Conservation (phyloP, 441 rosid genomes). For the Jatropha podagrica region DNA sequence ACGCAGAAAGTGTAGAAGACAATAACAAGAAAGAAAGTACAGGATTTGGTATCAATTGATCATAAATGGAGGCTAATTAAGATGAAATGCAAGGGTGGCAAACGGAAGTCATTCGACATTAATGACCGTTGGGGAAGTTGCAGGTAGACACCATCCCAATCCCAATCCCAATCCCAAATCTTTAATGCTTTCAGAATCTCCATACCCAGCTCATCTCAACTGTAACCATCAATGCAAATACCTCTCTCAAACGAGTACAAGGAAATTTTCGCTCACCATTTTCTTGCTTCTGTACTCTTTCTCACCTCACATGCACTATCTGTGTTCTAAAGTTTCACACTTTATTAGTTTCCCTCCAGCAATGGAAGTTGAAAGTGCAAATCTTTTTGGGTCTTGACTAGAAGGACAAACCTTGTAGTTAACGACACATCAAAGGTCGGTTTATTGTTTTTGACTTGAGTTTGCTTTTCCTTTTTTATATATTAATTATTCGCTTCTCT, state of each 20-base stretch:
- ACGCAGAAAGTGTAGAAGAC: too few species aligned
- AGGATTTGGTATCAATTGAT: neutral
- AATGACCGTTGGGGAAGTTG: conserved; percentile 51
- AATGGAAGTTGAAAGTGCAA: neutral
- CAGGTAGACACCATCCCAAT: too few species aligned
- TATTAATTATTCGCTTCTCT: neutral
- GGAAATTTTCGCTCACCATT: neutral
- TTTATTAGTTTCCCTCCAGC: conserved; percentile 16
- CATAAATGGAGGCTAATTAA: neutral
- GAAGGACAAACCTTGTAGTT: conserved; percentile 23
- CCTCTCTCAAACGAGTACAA: conserved; percentile 1
- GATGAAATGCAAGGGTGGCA: neutral
- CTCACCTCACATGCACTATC: conserved; percentile 22
- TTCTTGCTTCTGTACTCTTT: neutral
- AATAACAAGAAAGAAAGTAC: too few species aligned
- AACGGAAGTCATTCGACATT: conserved; percentile 22
- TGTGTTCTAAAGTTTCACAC: conserved; percentile 5
- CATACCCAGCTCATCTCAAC: conserved; percentile 26
- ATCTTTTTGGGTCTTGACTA: neutral
- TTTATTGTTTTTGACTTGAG: conserved; percentile 22
- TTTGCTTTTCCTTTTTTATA: neutral
- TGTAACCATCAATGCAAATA: conserved; percentile 30
- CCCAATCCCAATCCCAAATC: neutral
- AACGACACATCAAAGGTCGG: conserved; percentile 33
- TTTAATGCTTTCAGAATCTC: conserved; percentile 29